A percentile compares a stretch with the other conserved stretches of the same genome.
phyloP scores from a whole-genome alignment of 768 basidiomycete genomes.

The Boletus rubescentipes region DNA sequence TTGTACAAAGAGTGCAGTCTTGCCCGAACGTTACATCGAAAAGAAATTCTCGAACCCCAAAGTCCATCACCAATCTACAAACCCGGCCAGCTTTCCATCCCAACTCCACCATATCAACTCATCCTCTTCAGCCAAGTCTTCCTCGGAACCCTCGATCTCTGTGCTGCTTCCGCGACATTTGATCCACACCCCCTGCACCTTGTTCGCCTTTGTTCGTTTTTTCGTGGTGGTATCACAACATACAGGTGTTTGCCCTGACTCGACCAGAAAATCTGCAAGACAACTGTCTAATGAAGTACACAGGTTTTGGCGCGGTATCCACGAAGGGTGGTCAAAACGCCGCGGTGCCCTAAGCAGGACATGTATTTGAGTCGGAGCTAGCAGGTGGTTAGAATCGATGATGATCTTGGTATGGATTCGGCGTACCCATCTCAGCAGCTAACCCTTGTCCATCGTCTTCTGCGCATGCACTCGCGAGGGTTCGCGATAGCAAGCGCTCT shows the following conservation, averaged over 20 bases:
- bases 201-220: constrained; percentile 28
- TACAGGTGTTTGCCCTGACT: constrained; percentile 13
- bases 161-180: constrained; percentile 19
- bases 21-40: background rate
- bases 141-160: constrained; percentile 1
- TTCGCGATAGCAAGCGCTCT: constrained; percentile 44
- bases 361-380: constrained; percentile 49
- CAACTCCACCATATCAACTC: constrained; percentile 55
- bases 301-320: constrained; percentile 47
- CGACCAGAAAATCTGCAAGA: constrained; percentile 36
- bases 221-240: constrained; percentile 20
- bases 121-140: constrained; percentile 37
- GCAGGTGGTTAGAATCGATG: background rate
- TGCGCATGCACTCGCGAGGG: constrained; percentile 43
- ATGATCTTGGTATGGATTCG: background rate
- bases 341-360: constrained; percentile 48
- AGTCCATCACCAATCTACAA: constrained; percentile 42
- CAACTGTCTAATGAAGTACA: constrained; percentile 36
- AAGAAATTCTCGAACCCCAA: too few species aligned
- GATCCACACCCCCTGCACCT: constrained; percentile 45
- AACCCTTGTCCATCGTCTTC: constrained; percentile 40
- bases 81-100: constrained; percentile 48
- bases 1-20: background rate
- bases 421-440: constrained; percentile 41
- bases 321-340: constrained; percentile 45